phyloP scores from a whole-genome alignment of 2,329 filamentous ascomycete genomes.

The Cordyceps fumosorosea region DNA sequence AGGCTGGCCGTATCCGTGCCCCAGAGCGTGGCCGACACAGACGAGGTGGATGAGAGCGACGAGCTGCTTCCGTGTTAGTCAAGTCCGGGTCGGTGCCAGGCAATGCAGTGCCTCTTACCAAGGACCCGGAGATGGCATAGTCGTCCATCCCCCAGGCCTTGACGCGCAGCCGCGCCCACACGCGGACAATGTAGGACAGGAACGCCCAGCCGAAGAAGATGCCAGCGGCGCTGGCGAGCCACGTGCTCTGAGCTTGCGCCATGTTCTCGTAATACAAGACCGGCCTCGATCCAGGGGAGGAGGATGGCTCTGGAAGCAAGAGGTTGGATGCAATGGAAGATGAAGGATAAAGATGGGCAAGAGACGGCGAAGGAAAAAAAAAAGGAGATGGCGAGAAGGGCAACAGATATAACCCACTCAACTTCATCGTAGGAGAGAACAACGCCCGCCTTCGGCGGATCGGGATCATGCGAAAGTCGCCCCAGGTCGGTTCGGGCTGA shows the following conservation, averaged over 20 bases:
- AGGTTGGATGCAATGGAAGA: neutral
- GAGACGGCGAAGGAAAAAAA: neutral
- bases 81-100: neutral
- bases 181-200: constrained; percentile 12
- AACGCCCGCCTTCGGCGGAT: no score
- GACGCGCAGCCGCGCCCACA: constrained; percentile 13
- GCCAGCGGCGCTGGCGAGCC: constrained; percentile 15
- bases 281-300: neutral
- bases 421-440: no score
- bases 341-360: neutral
- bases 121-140: constrained; percentile 7
- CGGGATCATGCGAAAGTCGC: no score
- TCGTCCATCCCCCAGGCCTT: constrained; percentile 15
- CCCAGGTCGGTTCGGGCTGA: no score
- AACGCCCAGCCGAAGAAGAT: constrained; percentile 15
- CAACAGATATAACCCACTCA: neutral
- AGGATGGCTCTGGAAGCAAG: no score
- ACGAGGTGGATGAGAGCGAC: neutral
- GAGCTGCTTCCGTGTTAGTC: neutral
- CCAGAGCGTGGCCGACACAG: neutral
- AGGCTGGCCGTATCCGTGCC: neutral
- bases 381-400: neutral
- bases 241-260: constrained; percentile 10
- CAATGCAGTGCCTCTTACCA: constrained; percentile 5
- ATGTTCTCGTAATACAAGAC: neutral